Evolutionary conservation across 495 filamentous ascomycete genomes (phyloP), one percentile per base, ranked within the genome.

Genomic region (Trichoderma virens): DNA sequence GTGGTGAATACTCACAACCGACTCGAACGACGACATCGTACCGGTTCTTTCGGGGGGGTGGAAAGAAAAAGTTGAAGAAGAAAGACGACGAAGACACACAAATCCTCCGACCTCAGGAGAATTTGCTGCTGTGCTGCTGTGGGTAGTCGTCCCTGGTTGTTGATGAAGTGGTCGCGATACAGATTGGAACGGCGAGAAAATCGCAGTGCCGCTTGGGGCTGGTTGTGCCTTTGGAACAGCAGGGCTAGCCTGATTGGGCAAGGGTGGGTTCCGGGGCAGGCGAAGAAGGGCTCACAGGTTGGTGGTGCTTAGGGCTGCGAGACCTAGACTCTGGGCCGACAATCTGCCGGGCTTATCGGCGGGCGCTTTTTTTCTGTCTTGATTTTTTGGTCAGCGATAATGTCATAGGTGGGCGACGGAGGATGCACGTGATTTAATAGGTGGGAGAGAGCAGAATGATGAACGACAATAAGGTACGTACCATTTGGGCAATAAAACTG

Each of bases 11-110:
- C 92, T 83, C 85, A 97, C 91, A 83, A 97, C 92, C 81, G 88
- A 85, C 83, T 98, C 93, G 83, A 95, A 96, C 78, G 90, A 86
- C 83, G 93, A 96, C 93, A 97, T 98, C 83, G 84, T 96, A 28
- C 90, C 82, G 85, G 70, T 70, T 72, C 65, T 67, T 71, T 67
- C 71, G 71, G 73, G 67, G 64, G 65, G 66, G 67, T 68, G 69
- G 65, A 67, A 71, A 61, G 66, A 68, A 67, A 68, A 62, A 63
- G 69, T 68, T 69, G 70, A 70, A 67, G 65, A 74, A 68, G 71
- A 72, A 72, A 70, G 68, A 60, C 43, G 51, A 63, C 45, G 34
- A 60, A 62, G 23, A 61, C 59, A 61, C 31, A 41, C 61, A 62
- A 62, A 62, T 25, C 38, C 61, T 23, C 35, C 61, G 61, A 31